Evolutionary conservation across 768 basidiomycete species (phyloP).

Genomic region (Tylopilus intermedius): DNA sequence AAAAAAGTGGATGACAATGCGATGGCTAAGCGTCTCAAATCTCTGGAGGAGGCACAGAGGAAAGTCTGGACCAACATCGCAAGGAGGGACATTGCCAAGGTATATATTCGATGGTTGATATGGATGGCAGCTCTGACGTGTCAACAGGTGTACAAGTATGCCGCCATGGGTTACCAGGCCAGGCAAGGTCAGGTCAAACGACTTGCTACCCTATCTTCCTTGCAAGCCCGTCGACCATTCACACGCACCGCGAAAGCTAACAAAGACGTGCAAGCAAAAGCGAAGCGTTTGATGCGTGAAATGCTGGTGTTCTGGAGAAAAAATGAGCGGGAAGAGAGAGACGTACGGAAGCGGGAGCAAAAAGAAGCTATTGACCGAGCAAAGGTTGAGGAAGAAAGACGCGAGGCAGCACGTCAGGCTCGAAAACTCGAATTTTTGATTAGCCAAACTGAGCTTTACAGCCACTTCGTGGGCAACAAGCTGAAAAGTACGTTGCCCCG

Average conservation of each 20-base stretch:
- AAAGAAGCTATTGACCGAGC: slow-evolving; percentile 88
- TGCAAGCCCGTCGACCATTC: slow-evolving; percentile 75
- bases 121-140: slow-evolving; percentile 5
- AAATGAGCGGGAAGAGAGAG: slow-evolving; percentile 94
- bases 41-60: slow-evolving; percentile 76
- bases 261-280: slow-evolving; percentile 82
- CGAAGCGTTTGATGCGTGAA: slow-evolving; percentile 87
- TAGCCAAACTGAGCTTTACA: slow-evolving; percentile 97
- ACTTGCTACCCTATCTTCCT: slow-evolving; percentile 65
- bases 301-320: slow-evolving; percentile 98
- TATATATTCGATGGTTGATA: slow-evolving; percentile 20
- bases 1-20: slow-evolving; percentile 71
- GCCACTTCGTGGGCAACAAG: slow-evolving; percentile 98
- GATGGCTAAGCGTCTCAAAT: slow-evolving; percentile 70
- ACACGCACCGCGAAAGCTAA: slow-evolving; percentile 68
- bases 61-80: slow-evolving; percentile 92
- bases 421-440: slow-evolving; percentile 98
- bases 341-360: slow-evolving; percentile 88
- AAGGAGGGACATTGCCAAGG: slow-evolving; percentile 78
- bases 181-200: slow-evolving; percentile 70
- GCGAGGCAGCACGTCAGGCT: slow-evolving; percentile 90
- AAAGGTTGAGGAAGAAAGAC: slow-evolving; percentile 85
- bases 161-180: slow-evolving; percentile 59
- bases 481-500: slow-evolving; percentile 62
- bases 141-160: slow-evolving; percentile 74